Percentiles rank a stretch among this genome's conserved stretches.
These are phyloP conservation scores for Zasmidium angulare DNA, from an alignment of 2,329 filamentous ascomycete genomes.

Conservation along the genomic window DNA sequence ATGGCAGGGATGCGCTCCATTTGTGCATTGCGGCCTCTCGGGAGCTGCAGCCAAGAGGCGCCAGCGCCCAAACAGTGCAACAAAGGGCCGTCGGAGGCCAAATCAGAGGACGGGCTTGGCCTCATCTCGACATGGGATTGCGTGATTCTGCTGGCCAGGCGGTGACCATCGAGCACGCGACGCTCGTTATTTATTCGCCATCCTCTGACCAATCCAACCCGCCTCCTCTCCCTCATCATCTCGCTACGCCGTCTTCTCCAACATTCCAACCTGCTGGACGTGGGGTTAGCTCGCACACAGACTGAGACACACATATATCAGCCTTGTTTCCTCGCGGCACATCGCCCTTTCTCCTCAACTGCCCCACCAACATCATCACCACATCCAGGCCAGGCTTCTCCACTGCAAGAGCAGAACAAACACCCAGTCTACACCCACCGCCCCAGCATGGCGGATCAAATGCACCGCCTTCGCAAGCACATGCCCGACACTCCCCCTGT, in stretches of 20 bases:
- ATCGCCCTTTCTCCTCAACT: too few species aligned
- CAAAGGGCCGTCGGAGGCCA: neutral
- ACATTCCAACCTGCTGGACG: neutral
- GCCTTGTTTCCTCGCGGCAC: too few species aligned
- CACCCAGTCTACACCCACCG: neutral
- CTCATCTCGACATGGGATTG: neutral
- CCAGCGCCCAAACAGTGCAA: neutral
- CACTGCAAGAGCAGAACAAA: neutral
- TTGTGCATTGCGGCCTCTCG: neutral
- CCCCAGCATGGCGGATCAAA: conserved; percentile 20
- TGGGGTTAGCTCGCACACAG: too few species aligned
- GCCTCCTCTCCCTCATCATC: neutral
- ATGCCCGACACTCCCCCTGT: conserved; percentile 36
- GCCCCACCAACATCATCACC: too few species aligned
- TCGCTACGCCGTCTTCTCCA: neutral
- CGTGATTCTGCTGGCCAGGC: neutral
- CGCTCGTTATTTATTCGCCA: neutral
- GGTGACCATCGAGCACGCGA: neutral
- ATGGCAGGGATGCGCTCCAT: neutral
- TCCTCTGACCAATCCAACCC: neutral
- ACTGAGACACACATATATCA: too few species aligned
- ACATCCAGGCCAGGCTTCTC: too few species aligned
- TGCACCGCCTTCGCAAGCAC: conserved; percentile 32
- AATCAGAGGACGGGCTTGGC: neutral
- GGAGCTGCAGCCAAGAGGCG: neutral